Conservation (phyloP, 345 rosid species). For the Gossypium ekmanianum region DNA sequence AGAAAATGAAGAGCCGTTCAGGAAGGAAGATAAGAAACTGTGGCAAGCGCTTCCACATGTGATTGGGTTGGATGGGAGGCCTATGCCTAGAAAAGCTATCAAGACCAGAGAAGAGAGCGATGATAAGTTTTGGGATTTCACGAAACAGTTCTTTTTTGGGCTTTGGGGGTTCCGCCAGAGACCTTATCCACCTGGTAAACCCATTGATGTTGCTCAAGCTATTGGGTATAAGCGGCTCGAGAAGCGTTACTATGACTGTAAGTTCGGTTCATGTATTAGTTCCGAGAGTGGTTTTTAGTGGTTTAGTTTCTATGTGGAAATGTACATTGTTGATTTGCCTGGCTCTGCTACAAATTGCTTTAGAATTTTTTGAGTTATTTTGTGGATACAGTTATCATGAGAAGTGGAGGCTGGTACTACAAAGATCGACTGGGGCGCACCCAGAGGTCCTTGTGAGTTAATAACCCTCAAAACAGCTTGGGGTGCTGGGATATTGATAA, state of each 20-base stretch:
- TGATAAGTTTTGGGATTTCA: constrained; percentile 89
- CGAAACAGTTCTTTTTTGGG: constrained; percentile 74
- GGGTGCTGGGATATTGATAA: constrained; percentile 84
- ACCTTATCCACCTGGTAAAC: constrained; percentile 79
- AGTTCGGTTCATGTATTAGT: constrained; percentile 21
- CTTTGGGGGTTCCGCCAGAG: constrained; percentile 91
- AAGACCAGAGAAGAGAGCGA: constrained; percentile 70
- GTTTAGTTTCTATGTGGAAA: neutral
- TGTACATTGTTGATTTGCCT: neutral
- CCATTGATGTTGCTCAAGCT: constrained; percentile 89
- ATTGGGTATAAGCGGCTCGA: constrained; percentile 81
- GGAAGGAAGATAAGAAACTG: no score
- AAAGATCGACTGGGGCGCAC: constrained; percentile 92
- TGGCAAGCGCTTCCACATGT: no score
- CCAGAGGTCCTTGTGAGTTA: constrained; percentile 83
- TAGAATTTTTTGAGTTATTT: neutral
- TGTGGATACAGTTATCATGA: constrained; percentile 63
- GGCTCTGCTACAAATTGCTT: neutral
- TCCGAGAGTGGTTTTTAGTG: neutral
- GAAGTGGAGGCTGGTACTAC: constrained; percentile 75
- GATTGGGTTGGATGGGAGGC: no score
- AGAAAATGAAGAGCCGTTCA: no score
- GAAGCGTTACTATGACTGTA: constrained; percentile 86
- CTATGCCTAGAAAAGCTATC: constrained; percentile 81
- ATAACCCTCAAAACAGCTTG: constrained; percentile 86